phyloP scores from a whole-genome alignment of 2,329 filamentous ascomycete genomes.

The Fusarium sp. region DNA sequence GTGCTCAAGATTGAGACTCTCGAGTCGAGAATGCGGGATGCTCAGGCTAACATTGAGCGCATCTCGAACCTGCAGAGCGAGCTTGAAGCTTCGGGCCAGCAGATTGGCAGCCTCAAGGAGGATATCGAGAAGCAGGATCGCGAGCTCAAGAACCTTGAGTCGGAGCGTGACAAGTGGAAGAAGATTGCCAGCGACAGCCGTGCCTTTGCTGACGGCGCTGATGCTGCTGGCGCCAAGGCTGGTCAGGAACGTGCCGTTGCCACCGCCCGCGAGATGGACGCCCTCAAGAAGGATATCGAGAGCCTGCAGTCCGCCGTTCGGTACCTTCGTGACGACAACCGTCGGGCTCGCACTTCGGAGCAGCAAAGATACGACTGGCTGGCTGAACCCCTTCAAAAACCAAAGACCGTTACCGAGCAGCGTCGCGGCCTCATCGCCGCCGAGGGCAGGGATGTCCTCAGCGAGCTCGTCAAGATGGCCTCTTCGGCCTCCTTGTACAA shows the following conservation, averaged over 20 bases:
- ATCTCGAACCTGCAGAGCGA: slow-evolving; percentile 74
- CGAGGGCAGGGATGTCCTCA: slow-evolving; percentile 73
- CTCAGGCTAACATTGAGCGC: slow-evolving; percentile 78
- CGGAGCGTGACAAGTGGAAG: slow-evolving; percentile 77
- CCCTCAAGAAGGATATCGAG: slow-evolving; percentile 75
- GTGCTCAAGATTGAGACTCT: slow-evolving; percentile 95
- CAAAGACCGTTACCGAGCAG: slow-evolving; percentile 59
- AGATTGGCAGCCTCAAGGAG: slow-evolving; percentile 67
- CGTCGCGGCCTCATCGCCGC: slow-evolving; percentile 64
- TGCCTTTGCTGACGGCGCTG: slow-evolving; percentile 65
- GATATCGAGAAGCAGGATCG: slow-evolving; percentile 76
- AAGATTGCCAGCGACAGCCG: slow-evolving; percentile 74
- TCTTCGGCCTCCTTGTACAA: slow-evolving; percentile 69
- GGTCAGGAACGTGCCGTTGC: slow-evolving; percentile 76
- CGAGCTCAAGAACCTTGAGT: slow-evolving; percentile 73
- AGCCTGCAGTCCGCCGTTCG: slow-evolving; percentile 73
- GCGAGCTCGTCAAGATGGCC: slow-evolving; percentile 73
- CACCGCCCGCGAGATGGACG: slow-evolving; percentile 79
- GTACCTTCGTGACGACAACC: slow-evolving; percentile 76
- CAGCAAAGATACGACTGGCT: slow-evolving; percentile 70
- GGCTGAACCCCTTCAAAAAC: slow-evolving; percentile 68
- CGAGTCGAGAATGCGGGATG: slow-evolving; percentile 87
- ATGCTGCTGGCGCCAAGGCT: slow-evolving; percentile 64
- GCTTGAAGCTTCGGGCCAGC: slow-evolving; percentile 65
- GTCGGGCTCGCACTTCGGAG: slow-evolving; percentile 69